These are phyloP conservation scores for Chrysanthemum lavandulifolium DNA, from an alignment of 129 eudicot genomes.

Conservation along the genomic window DNA sequence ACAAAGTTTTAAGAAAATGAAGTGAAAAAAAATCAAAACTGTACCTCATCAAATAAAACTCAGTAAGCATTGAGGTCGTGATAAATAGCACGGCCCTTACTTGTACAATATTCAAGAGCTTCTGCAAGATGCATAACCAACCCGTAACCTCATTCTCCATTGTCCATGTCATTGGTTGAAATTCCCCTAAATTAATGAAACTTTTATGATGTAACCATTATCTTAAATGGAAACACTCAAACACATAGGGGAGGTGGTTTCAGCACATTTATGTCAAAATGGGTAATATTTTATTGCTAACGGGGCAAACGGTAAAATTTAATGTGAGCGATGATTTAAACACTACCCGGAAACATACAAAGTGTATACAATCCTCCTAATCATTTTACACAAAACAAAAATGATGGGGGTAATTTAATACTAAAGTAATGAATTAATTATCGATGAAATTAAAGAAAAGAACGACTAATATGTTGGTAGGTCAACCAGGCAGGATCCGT, in stretches of 20 bases:
- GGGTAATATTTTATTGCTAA: neutral
- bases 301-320: neutral
- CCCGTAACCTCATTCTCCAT: conserved; percentile 76
- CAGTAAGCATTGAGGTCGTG: conserved; percentile 71
- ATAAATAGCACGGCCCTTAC: conserved; percentile 63
- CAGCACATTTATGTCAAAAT: neutral
- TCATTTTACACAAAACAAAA: no score
- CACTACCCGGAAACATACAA: no score
- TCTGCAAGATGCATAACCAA: conserved; percentile 64
- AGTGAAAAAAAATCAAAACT: neutral
- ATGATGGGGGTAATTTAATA: no score
- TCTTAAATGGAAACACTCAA: neutral
- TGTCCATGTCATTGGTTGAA: conserved; percentile 76
- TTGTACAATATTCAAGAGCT: conserved; percentile 68
- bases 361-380: no score
- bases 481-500: neutral
- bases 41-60: conserved; percentile 66
- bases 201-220: neutral
- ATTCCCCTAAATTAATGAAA: conserved; percentile 46
- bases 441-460: neutral
- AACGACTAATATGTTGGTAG: neutral
- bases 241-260: neutral
- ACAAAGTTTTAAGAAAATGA: neutral
- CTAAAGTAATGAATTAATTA: neutral
- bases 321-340: neutral